Evolutionary conservation across 805 yeast genomes (phyloP).

Genomic region (Torulaspora gathmanii): DNA sequence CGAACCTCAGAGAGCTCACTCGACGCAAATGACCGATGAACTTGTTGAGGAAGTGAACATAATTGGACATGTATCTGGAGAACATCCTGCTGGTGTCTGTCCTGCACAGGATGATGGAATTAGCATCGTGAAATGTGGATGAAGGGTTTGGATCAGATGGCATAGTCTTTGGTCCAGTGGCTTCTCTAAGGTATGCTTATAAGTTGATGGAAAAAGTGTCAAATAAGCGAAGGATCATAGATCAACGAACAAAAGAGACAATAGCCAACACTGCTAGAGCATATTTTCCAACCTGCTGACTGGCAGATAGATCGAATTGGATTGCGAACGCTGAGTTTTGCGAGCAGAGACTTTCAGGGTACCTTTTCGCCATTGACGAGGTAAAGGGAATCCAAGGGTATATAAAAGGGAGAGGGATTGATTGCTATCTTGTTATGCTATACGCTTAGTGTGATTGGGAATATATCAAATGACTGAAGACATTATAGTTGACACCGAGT

Average conservation of each 20-base stretch:
- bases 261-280: not conserved
- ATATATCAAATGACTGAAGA: not conserved
- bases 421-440: not conserved
- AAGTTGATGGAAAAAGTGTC: not conserved
- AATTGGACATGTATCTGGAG: constrained; percentile 27
- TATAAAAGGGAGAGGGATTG: not conserved
- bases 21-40: constrained; percentile 32
- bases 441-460: not conserved
- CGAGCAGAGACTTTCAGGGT: not conserved
- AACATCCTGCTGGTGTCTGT: constrained; percentile 13
- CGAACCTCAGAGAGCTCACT: constrained; percentile 31
- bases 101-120: constrained; percentile 4
- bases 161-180: no score
- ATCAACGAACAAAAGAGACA: not conserved
- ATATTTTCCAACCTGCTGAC: not conserved
- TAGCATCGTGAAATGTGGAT: not conserved
- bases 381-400: not conserved
- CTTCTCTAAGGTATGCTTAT: no score
- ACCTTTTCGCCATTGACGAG: not conserved
- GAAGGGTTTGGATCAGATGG: not conserved
- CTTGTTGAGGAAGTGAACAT: constrained; percentile 32
- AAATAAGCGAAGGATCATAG: not conserved
- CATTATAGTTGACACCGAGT: not conserved
- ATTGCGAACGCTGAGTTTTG: not conserved
- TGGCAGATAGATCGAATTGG: not conserved